These are phyloP conservation scores for Amphibolis antarctica DNA, from an alignment of 106 monocot species.

Conservation along the genomic window DNA sequence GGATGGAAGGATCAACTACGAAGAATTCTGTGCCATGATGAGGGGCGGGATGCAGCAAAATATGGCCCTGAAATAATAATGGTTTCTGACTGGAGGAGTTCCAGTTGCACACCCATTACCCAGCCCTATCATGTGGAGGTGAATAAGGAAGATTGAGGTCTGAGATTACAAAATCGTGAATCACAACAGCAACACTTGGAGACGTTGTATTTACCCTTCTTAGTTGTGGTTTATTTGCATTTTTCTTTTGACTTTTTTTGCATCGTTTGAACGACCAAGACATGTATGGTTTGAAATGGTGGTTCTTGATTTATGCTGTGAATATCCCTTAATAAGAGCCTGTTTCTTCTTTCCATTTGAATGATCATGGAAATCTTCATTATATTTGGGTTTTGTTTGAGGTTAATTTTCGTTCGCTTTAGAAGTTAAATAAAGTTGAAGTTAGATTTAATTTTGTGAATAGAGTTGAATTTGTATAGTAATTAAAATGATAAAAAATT, in stretches of 20 bases:
- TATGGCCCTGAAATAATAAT: not conserved
- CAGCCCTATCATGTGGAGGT: not conserved
- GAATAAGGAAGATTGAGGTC: not conserved
- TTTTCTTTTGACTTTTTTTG: not conserved
- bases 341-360: not conserved
- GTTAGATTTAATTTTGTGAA: no score
- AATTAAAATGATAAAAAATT: no score
- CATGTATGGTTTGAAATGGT: no score
- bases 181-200: not conserved
- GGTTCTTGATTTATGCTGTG: not conserved
- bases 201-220: not conserved
- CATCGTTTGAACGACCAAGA: no score
- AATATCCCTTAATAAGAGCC: not conserved
- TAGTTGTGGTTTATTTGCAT: not conserved
- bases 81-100: not conserved
- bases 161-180: not conserved
- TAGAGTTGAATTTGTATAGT: no score
- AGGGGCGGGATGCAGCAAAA: slow-evolving; percentile 13
- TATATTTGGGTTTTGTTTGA: no score
- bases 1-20: slow-evolving; percentile 22
- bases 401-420: no score
- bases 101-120: not conserved
- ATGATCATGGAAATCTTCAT: not conserved
- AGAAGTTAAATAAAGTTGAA: no score
- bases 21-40: slow-evolving; percentile 21